A percentile compares a stretch with the other conserved stretches of the same genome.
Evolutionary conservation across 768 basidiomycete species (phyloP).

Genomic region (Hygrophorus russula): DNA sequence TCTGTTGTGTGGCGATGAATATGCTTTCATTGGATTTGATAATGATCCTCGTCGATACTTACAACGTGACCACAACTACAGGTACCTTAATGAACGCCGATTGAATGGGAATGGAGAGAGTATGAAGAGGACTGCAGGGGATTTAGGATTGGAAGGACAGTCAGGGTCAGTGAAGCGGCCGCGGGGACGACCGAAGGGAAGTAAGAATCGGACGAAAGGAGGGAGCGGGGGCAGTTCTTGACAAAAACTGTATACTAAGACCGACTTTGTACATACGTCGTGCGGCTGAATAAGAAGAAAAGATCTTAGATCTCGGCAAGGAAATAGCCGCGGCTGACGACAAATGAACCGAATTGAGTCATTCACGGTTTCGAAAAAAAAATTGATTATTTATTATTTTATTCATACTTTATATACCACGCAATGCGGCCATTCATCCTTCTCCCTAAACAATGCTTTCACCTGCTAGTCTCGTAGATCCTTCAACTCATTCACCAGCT

Average conservation of each 20-base stretch:
- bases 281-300: too few relatives aligned
- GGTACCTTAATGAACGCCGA: slow-evolving; percentile 54
- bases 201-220: slow-evolving; percentile 38
- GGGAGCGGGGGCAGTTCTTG: neutral
- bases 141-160: slow-evolving; percentile 14
- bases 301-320: too few relatives aligned
- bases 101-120: slow-evolving; percentile 29
- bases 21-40: neutral
- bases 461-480: slow-evolving; percentile 47
- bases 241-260: too few relatives aligned
- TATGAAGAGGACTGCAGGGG: slow-evolving; percentile 18
- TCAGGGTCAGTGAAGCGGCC: slow-evolving; percentile 34
- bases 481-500: slow-evolving; percentile 49
- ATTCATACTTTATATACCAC: neutral
- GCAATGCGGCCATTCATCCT: neutral
- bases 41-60: slow-evolving; percentile 3
- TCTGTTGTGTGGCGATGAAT: too few relatives aligned
- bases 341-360: too few relatives aligned
- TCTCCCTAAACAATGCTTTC: slow-evolving; percentile 10
- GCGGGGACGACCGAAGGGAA: slow-evolving; percentile 59
- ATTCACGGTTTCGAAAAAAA: too few relatives aligned
- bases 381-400: neutral
- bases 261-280: too few relatives aligned
- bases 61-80: slow-evolving; percentile 14
- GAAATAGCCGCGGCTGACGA: too few relatives aligned